Evolutionary conservation across 148 eudicot species (phyloP), one percentile per base, ranked within the genome.

Genomic region (Heliamphora exappendiculata): DNA sequence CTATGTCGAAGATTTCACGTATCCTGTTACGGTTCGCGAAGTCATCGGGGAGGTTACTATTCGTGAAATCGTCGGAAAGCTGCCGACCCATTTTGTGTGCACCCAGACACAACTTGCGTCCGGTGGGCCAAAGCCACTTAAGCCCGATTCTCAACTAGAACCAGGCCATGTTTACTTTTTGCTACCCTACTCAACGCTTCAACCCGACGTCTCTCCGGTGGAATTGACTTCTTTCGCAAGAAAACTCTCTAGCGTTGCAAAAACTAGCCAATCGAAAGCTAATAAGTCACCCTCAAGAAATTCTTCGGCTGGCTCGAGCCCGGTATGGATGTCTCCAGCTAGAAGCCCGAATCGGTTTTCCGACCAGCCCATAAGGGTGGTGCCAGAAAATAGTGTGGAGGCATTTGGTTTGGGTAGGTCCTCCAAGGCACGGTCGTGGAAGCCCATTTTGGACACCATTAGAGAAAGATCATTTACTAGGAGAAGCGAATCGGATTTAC

Each of bases 401-500:
- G 33, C 51, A 2, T 31, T 54, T 59, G 62, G 37, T 45, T 7
- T 37, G 28, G 9, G 3, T 9, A 49, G 41, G 41, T 33, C 67
- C 10, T 0, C 65, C 26, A 82, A 72, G 58, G 71, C 54, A 2
- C 44, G 53, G 49, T 74, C 81, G 17, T 82, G 87, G 87, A 80
- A 78, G 79, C 87, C 85, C 0, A 34, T 57, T 24, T 66, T 82
- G 82, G 79, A 76, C 44, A 82, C 83, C 28, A 82, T 85, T 41
- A 65, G 78, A 24, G 87, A 85, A 70, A 76, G 20, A 13, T 79
- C 85, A 2, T 82, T 80, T 44, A 75, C 57, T 75, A 73, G 76
- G 58, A 75, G 81, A 55, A 75, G 81, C 51, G 85, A 82, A 34
- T 82, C 85, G 0, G 85, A 85, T 66, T 79, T 81, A 70, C 78